Evolutionary conservation across 1,284 basidiomycete genomes (phyloP).

Genomic region (Rhodotorula sp.): DNA sequence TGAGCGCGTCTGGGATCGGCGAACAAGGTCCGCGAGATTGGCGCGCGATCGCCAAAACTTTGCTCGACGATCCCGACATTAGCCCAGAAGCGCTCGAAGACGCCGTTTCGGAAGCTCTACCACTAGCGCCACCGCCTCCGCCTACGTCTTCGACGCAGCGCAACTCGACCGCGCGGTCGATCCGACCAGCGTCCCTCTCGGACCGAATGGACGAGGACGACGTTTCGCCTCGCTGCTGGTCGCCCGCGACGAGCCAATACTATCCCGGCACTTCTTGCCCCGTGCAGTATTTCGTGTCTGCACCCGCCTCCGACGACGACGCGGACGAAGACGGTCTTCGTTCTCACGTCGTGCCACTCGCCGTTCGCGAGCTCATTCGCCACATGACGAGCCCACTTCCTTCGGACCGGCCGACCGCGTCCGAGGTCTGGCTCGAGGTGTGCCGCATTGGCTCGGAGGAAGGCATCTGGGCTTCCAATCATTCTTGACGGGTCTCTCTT

Average conservation of each 20-base stretch:
- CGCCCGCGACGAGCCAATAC: background rate
- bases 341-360: slow-evolving; percentile 24
- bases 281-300: slow-evolving; percentile 26
- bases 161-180: too few relatives aligned
- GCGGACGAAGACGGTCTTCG: background rate
- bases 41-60: slow-evolving; percentile 6
- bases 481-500: too few relatives aligned
- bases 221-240: background rate
- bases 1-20: background rate
- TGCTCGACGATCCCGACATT: slow-evolving; percentile 11
- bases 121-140: background rate
- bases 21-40: slow-evolving; percentile 9
- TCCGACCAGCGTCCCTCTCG: background rate
- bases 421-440: slow-evolving; percentile 13
- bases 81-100: background rate
- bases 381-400: slow-evolving; percentile 24
- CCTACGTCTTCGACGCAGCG: background rate
- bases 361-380: slow-evolving; percentile 21
- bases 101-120: background rate
- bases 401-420: slow-evolving; percentile 19
- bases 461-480: background rate
- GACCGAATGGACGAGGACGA: background rate
- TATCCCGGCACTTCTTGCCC: slow-evolving; percentile 29
- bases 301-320: too few relatives aligned
- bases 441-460: background rate